Evolutionary conservation across 192 early-diverging fungal species (phyloP), one percentile per base, ranked within the genome.

Genomic region (Spinellus fusiger): DNA sequence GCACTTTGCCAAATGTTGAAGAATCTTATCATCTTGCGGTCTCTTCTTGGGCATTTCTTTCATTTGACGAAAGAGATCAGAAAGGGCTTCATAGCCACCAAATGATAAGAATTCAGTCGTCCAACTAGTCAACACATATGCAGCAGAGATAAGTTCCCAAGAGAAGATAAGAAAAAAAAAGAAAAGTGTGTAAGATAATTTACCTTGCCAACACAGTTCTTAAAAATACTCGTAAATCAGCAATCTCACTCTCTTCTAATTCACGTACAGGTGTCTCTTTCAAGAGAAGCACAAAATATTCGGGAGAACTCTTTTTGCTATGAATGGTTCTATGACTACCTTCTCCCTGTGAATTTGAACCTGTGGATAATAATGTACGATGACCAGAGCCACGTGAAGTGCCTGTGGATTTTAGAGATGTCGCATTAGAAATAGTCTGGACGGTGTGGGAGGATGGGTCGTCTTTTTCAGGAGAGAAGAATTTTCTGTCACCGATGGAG

Each of bases 1-100:
- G 54, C 72, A 74, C 53, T 65, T 64, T 15, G 55, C 62, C 48
- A 74, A 46, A 18, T 69, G 62, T 16, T 74, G 72, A 18, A 74
- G 26, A n/a, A 68, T 51, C 18, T 56, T 58, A 51, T 74, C 59
- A 35, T 74, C 72, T 23, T 62, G 61, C 13, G 52, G 49, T 16
- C 22, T 49, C 63, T 62, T 65, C 31, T 71, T 71, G 18, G 69
- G 52, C n/a, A 54, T 54, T 23, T 60, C 59, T 50, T 65, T 71
- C 58, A 71, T 71, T 46, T 71, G 63, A 13, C 58, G 58, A 18
- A 71, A 65, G 28, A 65, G 44, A 22, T 65, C 55, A 1, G 69
- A 59, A 1, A 71, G 38, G n/a, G 54, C 54, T 13, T 57, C 62
- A 56, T 71, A 71, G 3, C 69, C 69, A 16, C 69, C 69, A 27